A percentile compares a stretch with the other conserved stretches of the same genome.
phyloP scores from a whole-genome alignment of 1,284 basidiomycete species.

The Austroboletus niveus region DNA sequence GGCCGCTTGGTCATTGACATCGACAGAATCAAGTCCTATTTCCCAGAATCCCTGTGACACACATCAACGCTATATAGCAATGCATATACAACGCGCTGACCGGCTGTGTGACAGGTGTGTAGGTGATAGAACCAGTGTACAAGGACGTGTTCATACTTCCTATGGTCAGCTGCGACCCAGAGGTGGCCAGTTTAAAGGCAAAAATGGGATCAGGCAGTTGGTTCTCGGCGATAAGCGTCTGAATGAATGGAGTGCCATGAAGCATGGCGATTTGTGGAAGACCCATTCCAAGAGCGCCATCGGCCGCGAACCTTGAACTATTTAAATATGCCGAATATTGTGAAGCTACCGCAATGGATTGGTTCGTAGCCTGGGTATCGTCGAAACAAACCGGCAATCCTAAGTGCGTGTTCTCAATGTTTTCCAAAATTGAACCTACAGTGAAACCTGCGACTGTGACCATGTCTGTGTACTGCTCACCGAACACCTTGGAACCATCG shows the following conservation, averaged over 20 bases:
- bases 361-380: conserved; percentile 20
- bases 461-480: conserved; percentile 36
- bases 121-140: conserved; percentile 25
- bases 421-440: conserved; percentile 11
- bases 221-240: conserved; percentile 25
- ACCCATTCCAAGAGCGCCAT: conserved; percentile 30
- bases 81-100: conserved; percentile 9
- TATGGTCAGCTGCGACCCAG: conserved; percentile 42
- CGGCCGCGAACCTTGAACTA: conserved; percentile 11
- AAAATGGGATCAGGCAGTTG: conserved; percentile 35
- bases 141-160: conserved; percentile 32
- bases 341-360: conserved; percentile 24
- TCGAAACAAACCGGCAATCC: neutral
- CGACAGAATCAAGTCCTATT: conserved; percentile 23
- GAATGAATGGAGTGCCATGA: conserved; percentile 17
- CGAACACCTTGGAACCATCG: conserved; percentile 34
- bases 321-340: conserved; percentile 21
- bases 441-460: conserved; percentile 26
- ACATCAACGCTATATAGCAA: neutral
- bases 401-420: neutral
- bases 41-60: conserved; percentile 33
- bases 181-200: conserved; percentile 40
- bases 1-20: conserved; percentile 17
- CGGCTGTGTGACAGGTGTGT: conserved; percentile 18
- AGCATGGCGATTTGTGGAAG: conserved; percentile 20